These are phyloP conservation scores for Boletus bicolor DNA, from an alignment of 768 basidiomycete species.

Conservation along the genomic window DNA sequence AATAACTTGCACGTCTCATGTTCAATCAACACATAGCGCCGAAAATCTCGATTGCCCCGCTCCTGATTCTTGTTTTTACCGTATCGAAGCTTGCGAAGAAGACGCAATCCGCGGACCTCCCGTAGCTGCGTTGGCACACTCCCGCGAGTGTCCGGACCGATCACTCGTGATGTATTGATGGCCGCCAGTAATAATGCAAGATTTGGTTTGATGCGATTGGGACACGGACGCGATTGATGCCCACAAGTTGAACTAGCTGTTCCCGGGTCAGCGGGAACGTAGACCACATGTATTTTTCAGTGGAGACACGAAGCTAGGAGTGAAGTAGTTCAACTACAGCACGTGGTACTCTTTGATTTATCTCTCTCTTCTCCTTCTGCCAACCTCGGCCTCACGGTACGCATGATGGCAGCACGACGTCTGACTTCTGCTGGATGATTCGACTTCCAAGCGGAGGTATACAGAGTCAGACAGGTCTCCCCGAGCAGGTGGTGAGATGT, in stretches of 20 bases:
- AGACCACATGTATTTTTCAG: slow-evolving; percentile 5
- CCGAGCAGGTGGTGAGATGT: slow-evolving; percentile 79
- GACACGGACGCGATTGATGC: slow-evolving; percentile 4
- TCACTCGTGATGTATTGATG: background rate
- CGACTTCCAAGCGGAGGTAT: slow-evolving; percentile 17
- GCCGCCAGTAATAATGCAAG: slow-evolving; percentile 14
- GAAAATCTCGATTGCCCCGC: background rate
- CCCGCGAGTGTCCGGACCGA: slow-evolving; percentile 30
- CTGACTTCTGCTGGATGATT: slow-evolving; percentile 64
- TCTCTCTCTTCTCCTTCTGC: slow-evolving; percentile 18
- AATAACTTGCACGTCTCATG: background rate
- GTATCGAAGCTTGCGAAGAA: slow-evolving; percentile 73
- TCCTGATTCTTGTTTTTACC: slow-evolving; percentile 36
- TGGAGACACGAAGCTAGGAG: slow-evolving; percentile 8
- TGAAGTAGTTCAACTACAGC: slow-evolving; percentile 1
- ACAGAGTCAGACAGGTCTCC: slow-evolving; percentile 33
- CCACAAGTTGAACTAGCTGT: slow-evolving; percentile 12
- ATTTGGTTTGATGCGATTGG: slow-evolving; percentile 37
- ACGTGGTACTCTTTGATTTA: slow-evolving; percentile 3
- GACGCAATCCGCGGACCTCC: slow-evolving; percentile 54
- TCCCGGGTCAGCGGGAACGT: slow-evolving; percentile 10
- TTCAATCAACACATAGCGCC: background rate
- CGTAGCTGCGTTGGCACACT: slow-evolving; percentile 33
- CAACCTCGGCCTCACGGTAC: slow-evolving; percentile 18
- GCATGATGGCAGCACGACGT: slow-evolving; percentile 65